phyloP scores from a whole-genome alignment of 139 green algal species.

The Picochlorum sp. region DNA sequence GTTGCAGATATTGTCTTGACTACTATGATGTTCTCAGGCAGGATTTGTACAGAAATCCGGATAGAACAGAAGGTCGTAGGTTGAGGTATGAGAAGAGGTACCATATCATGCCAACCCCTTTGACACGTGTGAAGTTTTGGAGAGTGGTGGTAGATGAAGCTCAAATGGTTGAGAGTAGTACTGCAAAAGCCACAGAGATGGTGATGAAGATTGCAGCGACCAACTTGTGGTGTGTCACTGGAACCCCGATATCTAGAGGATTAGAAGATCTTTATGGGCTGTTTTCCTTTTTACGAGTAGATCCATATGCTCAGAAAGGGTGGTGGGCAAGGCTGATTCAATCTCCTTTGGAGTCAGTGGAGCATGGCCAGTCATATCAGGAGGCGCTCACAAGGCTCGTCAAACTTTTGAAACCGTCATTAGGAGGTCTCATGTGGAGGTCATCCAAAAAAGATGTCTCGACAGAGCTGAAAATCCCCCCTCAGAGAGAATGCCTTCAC shows the following conservation, averaged over 20 bases:
- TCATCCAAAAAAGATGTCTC: constrained; percentile 67
- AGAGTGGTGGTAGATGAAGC: constrained; percentile 87
- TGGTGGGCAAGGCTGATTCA: constrained; percentile 60
- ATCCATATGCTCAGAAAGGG: constrained; percentile 32
- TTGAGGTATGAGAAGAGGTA: not conserved
- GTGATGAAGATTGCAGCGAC: constrained; percentile 40
- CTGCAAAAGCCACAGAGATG: constrained; percentile 69
- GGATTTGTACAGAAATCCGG: constrained; percentile 56
- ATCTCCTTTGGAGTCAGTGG: constrained; percentile 36
- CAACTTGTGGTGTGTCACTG: constrained; percentile 59
- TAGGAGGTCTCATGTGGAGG: constrained; percentile 80
- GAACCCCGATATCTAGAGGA: constrained; percentile 74
- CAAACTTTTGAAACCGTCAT: constrained; percentile 30
- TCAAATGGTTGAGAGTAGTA: constrained; percentile 76
- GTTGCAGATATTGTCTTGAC: constrained; percentile 82
- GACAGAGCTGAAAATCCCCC: constrained; percentile 69
- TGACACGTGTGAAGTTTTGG: constrained; percentile 83
- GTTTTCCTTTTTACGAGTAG: constrained; percentile 64
- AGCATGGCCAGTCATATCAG: constrained; percentile 5
- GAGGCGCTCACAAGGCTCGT: constrained; percentile 24
- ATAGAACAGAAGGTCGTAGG: not conserved
- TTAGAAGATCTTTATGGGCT: constrained; percentile 83
- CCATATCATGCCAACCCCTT: constrained; percentile 69
- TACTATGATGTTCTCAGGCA: constrained; percentile 74
- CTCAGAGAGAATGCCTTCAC: constrained; percentile 44